phyloP scores from a whole-genome alignment of 768 basidiomycete species.

The Suillus alpinus region DNA sequence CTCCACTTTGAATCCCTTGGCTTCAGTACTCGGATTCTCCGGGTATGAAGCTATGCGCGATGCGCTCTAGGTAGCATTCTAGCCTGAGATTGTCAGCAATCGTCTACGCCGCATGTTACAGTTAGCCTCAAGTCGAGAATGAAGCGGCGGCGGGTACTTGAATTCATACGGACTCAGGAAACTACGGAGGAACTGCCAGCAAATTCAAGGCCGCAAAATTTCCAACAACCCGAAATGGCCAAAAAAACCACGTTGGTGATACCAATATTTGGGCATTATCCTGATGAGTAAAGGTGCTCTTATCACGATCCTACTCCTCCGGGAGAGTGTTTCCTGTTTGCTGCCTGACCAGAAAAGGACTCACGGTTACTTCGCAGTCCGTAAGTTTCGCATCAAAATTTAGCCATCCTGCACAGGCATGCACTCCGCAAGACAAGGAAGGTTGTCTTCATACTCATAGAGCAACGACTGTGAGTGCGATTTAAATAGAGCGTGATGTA shows the following conservation, averaged over 20 bases:
- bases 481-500: background rate
- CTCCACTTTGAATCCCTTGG: conserved; percentile 5
- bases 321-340: background rate
- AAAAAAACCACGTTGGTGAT: background rate
- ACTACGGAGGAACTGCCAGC: conserved; percentile 4
- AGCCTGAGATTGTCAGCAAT: conserved; percentile 1
- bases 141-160: background rate
- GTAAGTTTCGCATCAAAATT: conserved; percentile 8
- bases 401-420: background rate
- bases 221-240: conserved; percentile 5
- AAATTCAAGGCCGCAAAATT: conserved; percentile 2
- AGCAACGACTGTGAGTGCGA: background rate
- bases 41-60: background rate
- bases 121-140: background rate
- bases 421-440: conserved; percentile 4
- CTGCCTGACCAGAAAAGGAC: conserved; percentile 2
- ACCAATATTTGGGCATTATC: background rate
- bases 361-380: conserved; percentile 9
- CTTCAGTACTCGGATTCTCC: conserved; percentile 7
- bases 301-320: conserved; percentile 2
- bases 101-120: background rate
- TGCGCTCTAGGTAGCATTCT: background rate
- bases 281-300: background rate
- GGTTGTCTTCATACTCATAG: background rate
- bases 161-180: background rate